These are phyloP conservation scores for Kwoniella mangroviensis DNA, from an alignment of 768 basidiomycete genomes.

Conservation along the genomic window DNA sequence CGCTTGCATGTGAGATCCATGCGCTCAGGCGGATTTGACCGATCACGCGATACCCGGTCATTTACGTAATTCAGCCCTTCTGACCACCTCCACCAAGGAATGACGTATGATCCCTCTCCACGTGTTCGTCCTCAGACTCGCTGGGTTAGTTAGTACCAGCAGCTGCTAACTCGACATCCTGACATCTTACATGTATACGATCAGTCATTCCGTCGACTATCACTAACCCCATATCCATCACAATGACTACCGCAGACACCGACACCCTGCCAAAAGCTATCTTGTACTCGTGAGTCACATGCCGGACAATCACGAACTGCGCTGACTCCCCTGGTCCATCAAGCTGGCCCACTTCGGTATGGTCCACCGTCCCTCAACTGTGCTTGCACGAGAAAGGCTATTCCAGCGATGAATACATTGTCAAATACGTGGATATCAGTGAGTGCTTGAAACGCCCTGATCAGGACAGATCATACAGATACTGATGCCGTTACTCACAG, in stretches of 20 bases:
- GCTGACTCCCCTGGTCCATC: not conserved
- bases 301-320: not conserved
- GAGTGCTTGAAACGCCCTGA: constrained; percentile 25
- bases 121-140: no score
- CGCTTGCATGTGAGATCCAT: not conserved
- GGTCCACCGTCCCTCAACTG: constrained; percentile 57
- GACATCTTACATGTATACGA: no score
- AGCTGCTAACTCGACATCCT: no score
- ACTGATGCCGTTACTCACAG: constrained; percentile 57
- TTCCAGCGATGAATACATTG: constrained; percentile 72
- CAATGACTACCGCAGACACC: not conserved
- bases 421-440: constrained; percentile 61
- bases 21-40: not conserved
- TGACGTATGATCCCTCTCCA: no score
- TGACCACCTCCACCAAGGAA: no score
- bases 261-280: constrained; percentile 68
- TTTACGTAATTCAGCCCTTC: no score
- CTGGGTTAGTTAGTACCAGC: no score
- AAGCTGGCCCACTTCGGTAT: constrained; percentile 52
- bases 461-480: not conserved
- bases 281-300: constrained; percentile 66
- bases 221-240: not conserved
- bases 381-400: constrained; percentile 77
- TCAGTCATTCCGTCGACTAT: no score
- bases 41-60: not conserved